Conservation (phyloP, 106 monocot species). For the Dioscorea dumetorum region DNA sequence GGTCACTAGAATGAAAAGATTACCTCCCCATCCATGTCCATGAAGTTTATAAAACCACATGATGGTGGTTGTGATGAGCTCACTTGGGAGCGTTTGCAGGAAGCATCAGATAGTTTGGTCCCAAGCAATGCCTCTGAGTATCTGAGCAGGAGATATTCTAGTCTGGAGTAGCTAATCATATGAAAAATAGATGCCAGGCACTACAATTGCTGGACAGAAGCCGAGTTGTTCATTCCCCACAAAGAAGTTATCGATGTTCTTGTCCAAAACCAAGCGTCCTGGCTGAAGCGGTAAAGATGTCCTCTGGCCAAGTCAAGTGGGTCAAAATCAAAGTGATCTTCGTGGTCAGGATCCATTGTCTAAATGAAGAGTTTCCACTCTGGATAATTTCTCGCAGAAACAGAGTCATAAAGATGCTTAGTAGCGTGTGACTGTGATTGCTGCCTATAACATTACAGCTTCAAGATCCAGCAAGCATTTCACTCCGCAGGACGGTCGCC, state of each 20-base stretch:
- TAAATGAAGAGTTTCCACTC: slow-evolving; percentile 87
- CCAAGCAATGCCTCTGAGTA: slow-evolving; percentile 71
- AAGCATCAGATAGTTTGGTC: slow-evolving; percentile 82
- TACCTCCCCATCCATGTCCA: slow-evolving; percentile 83
- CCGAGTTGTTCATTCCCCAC: slow-evolving; percentile 77
- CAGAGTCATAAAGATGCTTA: slow-evolving; percentile 66
- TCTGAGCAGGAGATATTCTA: slow-evolving; percentile 64
- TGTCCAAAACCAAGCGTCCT: slow-evolving; percentile 70
- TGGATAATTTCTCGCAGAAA: slow-evolving; percentile 67
- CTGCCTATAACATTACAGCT: slow-evolving; percentile 58
- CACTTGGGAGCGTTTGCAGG: slow-evolving; percentile 71
- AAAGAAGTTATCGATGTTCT: slow-evolving; percentile 80
- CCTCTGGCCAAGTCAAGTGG: slow-evolving; percentile 86
- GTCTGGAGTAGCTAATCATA: slow-evolving; percentile 81
- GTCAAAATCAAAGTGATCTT: slow-evolving; percentile 78
- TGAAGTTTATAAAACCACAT: slow-evolving; percentile 76
- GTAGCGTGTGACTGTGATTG: slow-evolving; percentile 87
- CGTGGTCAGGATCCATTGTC: slow-evolving; percentile 62
- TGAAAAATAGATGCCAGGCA: slow-evolving; percentile 73
- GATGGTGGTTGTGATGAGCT: slow-evolving; percentile 77
- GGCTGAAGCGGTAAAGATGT: slow-evolving; percentile 71
- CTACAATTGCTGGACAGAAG: slow-evolving; percentile 67
- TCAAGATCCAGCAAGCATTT: slow-evolving; percentile 63
- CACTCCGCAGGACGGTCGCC: slow-evolving; percentile 79
- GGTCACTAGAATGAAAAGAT: neutral